Conservation (phyloP, 345 rosid species). For the Citrus hindsii region DNA sequence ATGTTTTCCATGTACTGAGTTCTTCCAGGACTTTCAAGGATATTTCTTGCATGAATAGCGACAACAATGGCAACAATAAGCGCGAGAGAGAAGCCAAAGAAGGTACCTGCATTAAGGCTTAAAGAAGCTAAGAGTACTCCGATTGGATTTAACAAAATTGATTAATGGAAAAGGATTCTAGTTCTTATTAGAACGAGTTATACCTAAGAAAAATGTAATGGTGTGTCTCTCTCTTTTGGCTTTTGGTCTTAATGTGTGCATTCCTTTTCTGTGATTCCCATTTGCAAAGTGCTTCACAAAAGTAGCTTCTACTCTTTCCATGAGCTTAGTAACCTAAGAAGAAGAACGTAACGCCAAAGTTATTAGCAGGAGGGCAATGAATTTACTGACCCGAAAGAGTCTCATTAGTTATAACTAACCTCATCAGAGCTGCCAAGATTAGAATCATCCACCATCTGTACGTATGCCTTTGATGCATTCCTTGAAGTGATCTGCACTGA, state of each 20-base stretch:
- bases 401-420: conserved; percentile 24
- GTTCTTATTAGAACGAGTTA: not conserved
- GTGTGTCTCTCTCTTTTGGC: conserved; percentile 59
- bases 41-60: conserved; percentile 47
- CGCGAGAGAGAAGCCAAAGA: conserved; percentile 62
- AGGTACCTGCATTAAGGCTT: conserved; percentile 43
- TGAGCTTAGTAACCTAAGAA: conserved; percentile 52
- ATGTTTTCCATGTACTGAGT: conserved; percentile 64
- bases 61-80: conserved; percentile 49
- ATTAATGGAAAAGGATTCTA: not conserved
- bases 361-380: not conserved
- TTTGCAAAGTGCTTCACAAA: conserved; percentile 73
- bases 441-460: conserved; percentile 65
- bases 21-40: conserved; percentile 43
- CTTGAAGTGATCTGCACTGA: conserved; percentile 49
- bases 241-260: conserved; percentile 55
- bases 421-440: conserved; percentile 68
- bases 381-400: not conserved
- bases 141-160: not conserved
- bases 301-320: conserved; percentile 59
- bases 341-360: not conserved
- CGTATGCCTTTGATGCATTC: conserved; percentile 57
- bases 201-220: conserved; percentile 64
- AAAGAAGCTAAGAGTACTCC: not conserved
- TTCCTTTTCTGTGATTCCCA: conserved; percentile 68